These are phyloP conservation scores for Austroboletus eburneus DNA, from an alignment of 768 basidiomycete species.

Conservation along the genomic window DNA sequence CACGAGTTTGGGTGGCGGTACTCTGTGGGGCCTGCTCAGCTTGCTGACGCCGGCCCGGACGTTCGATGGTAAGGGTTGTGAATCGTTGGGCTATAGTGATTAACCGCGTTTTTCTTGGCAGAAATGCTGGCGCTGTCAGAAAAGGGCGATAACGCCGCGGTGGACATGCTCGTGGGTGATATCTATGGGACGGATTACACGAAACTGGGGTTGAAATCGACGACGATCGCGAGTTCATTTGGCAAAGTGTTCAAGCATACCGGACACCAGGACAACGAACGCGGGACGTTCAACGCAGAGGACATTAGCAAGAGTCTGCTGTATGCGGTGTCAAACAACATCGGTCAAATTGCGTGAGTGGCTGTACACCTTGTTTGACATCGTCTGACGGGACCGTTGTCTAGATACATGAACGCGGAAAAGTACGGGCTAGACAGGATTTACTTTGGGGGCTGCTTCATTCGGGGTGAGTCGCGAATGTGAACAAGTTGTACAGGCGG, in stretches of 20 bases:
- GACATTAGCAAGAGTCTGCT: constrained; percentile 93
- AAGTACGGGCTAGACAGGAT: constrained; percentile 96
- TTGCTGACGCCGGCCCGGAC: constrained; percentile 90
- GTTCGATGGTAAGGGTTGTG: constrained; percentile 80
- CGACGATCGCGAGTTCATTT: constrained; percentile 96
- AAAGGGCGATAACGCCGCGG: constrained; percentile 84
- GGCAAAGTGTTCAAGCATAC: constrained; percentile 97
- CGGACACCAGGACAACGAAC: constrained; percentile 45
- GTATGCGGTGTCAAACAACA: constrained; percentile 97
- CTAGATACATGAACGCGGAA: constrained; percentile 94
- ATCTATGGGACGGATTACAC: constrained; percentile 98
- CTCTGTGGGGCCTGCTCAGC: constrained; percentile 93
- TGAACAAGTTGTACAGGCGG: not conserved
- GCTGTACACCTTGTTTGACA: constrained; percentile 2
- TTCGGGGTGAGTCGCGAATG: constrained; percentile 66
- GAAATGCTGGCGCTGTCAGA: constrained; percentile 97
- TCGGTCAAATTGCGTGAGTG: constrained; percentile 97
- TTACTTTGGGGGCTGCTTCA: constrained; percentile 99
- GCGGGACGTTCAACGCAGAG: constrained; percentile 77
- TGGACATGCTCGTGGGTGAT: constrained; percentile 99
- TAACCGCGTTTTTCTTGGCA: constrained; percentile 32
- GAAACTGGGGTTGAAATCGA: constrained; percentile 93
- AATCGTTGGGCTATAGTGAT: not conserved
- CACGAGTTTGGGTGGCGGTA: constrained; percentile 95
- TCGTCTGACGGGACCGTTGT: constrained; percentile 13